Evolutionary conservation across 345 rosid genomes (phyloP), one percentile per base, ranked within the genome.

Genomic region (Pistacia integerrima): DNA sequence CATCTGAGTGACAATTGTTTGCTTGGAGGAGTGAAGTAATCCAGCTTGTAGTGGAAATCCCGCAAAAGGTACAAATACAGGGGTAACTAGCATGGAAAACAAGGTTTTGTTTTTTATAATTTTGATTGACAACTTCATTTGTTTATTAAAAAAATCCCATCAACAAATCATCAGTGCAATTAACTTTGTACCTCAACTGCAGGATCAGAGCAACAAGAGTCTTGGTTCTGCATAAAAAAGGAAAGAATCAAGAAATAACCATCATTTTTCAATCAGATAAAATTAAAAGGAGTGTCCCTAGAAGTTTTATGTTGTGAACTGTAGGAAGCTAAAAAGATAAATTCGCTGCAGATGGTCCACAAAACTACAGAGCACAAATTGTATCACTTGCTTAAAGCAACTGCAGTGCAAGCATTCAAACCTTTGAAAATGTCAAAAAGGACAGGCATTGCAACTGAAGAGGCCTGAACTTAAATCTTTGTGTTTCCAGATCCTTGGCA

Each of bases 391-490:
- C 17, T 20, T 61, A 16, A 28, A 74, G 55, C 51, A 67, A 14
- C 10, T n/a, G 70, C 11, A 48, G 59, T 58, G 67, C 60, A 38
- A 76, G 77, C 57, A 79, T 48, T 64, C 85, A 51, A 18, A 93
- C 98, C 91, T 86, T 81, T 64, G 91, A 85, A 81, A 88, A 81
- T 52, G 86, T 85, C 84, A 93, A 78, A 82, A 91, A 84, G 81
- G 89, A 79, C 60, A 87, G 84, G 85, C 92, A 90, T 28, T 82
- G 91, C 60, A 75, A 78, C 73, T 49, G 86, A 77, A 93, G 92
- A 70, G 91, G 89, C 89, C 98, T 89, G 88, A 91, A 93, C 63
- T 89, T 93, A 81, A 78, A 92, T 81, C 90, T 88, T 68, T 93
- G 97, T 68, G 78, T 70, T 79, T 89, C 93, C 73, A 93, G 78